Evolutionary conservation across 2,329 filamentous ascomycete genomes (phyloP).

Genomic region (Ampelomyces quisqualis): DNA sequence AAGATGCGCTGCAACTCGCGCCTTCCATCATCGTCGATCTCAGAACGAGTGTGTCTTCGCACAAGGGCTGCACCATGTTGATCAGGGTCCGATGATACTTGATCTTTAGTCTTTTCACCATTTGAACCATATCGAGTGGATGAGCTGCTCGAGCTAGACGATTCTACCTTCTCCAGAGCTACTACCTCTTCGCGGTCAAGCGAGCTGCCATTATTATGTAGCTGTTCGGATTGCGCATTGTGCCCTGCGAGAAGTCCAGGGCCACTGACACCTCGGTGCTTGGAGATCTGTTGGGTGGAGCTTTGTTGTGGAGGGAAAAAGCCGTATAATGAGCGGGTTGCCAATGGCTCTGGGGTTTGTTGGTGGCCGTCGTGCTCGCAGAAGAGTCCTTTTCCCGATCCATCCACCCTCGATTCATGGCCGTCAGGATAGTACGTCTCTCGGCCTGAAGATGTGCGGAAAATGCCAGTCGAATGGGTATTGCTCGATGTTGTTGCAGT

Average conservation of each 20-base stretch:
- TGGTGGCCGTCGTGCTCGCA: constrained; percentile 5
- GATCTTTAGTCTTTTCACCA: constrained; percentile 8
- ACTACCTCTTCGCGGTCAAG: constrained; percentile 3
- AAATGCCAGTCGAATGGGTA: constrained; percentile 13
- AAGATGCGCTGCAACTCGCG: constrained; percentile 31
- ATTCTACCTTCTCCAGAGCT: constrained; percentile 10
- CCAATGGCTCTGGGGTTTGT: neutral
- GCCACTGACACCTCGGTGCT: neutral
- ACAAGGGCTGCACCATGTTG: constrained; percentile 9
- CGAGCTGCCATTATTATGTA: too few relatives aligned
- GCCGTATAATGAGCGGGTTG: neutral
- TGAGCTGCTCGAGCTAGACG: constrained; percentile 20
- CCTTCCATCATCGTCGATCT: constrained; percentile 29
- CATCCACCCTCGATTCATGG: constrained; percentile 4
- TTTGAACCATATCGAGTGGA: constrained; percentile 20
- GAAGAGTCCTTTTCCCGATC: constrained; percentile 4
- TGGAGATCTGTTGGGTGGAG: neutral
- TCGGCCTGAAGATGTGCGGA: constrained; percentile 30
- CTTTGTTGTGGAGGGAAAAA: neutral
- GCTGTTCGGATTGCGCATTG: neutral
- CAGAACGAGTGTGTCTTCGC: constrained; percentile 17
- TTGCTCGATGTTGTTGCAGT: neutral
- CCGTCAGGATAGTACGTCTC: constrained; percentile 36
- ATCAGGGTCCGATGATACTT: constrained; percentile 5
- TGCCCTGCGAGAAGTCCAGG: neutral